Evolutionary conservation across 2,329 filamentous ascomycete species (phyloP), one percentile per base, ranked within the genome.

Genomic region (Drechmeria coniospora): DNA sequence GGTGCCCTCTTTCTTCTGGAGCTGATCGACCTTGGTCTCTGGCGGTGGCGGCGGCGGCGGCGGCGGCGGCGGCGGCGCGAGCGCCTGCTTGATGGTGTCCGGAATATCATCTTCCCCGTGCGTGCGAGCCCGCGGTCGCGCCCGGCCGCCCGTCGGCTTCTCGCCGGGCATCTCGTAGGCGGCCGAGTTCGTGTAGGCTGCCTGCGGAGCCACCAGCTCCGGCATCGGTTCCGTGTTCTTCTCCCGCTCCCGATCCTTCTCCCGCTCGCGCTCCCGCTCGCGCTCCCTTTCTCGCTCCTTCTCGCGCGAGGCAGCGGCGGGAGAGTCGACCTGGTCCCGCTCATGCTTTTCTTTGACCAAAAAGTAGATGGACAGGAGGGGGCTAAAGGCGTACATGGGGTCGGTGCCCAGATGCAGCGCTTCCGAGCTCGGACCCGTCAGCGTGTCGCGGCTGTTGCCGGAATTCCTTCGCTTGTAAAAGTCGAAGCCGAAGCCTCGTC

Each of bases 391-490:
- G 50, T 95, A 95, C 32, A 92, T 59, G 1, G 90, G 86, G 45
- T 98, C 90, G 31, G 69, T 71, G 8, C 84, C 84, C 19, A 87
- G 58, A 38, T 82, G 74, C 12, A 95, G 63, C 4, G 79, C 80
- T 50, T 98, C 90, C 1, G 74, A 71, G 28, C 87, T 95, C n/a
- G 81, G 77, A 2, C 75, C 77, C 5, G 67, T 72, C 36, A 98
- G 59, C 3, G 84, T 93, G 47, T 95, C 90, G 38, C 81, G 73
- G 51, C 90, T 95, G 29, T 71, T 82, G 23, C 74, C 77, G 1
- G 87, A 95, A 47, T 86, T 94, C 33, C 86, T 71, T 39, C 90
- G 69, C 56, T 93, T 94, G 57, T 95, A 98, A 46, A 98, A 95
- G 47, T 94, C 87, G 41, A 95, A 94, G 5, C 69, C 71, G 38